These are phyloP conservation scores for Areca catechu DNA, from an alignment of 176 grass and related monocot genomes.

Conservation along the genomic window DNA sequence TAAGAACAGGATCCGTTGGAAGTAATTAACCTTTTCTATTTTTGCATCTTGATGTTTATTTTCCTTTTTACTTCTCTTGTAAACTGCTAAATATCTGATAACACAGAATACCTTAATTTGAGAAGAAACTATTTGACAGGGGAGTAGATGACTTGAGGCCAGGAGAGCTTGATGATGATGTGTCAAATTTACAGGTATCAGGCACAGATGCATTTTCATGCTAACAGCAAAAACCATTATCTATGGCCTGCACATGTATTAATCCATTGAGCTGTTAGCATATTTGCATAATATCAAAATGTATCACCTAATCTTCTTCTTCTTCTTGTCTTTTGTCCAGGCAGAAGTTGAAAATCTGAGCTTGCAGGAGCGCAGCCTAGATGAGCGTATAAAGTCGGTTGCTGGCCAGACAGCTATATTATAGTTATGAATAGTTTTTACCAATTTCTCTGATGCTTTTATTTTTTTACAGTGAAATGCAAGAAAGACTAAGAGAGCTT, in stretches of 20 bases:
- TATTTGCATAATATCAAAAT: too few relatives aligned
- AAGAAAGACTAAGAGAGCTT: conserved; percentile 51
- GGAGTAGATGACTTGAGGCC: too few relatives aligned
- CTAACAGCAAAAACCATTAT: background rate
- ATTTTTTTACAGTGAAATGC: conserved; percentile 50
- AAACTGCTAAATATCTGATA: too few relatives aligned
- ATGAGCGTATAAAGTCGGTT: conserved; percentile 63
- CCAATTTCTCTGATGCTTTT: too few relatives aligned
- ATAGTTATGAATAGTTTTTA: too few relatives aligned
- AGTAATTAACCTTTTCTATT: conserved; percentile 42
- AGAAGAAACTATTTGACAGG: background rate
- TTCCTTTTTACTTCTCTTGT: conserved; percentile 2
- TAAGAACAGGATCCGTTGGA: conserved; percentile 85
- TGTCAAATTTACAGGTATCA: conserved; percentile 3
- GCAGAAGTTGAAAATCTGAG: conserved; percentile 56
- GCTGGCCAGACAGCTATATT: conserved; percentile 9
- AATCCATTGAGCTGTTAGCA: background rate
- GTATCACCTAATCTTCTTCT: background rate
- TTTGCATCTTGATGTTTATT: conserved; percentile 11
- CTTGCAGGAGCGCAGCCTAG: conserved; percentile 56
- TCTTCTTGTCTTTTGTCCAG: conserved; percentile 27
- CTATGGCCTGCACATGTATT: background rate
- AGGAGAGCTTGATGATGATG: too few relatives aligned
- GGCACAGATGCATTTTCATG: background rate
- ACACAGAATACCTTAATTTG: too few relatives aligned